Percentiles rank a stretch among this genome's conserved stretches.
Conservation (phyloP, 495 filamentous ascomycete genomes). For the Sphaerosporella brunnea region DNA sequence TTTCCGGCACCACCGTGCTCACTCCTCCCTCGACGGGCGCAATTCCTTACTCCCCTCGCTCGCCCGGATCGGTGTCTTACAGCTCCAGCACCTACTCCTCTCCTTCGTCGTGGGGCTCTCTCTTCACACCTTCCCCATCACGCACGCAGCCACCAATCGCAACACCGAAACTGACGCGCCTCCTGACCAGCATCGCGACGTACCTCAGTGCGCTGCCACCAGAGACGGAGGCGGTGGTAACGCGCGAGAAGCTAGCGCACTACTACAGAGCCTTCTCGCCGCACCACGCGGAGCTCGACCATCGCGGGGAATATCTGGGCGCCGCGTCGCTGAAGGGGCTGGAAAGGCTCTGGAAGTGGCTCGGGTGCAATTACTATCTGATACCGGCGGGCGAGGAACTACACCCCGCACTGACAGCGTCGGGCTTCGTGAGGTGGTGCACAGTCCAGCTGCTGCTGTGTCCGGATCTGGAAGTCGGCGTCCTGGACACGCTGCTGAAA, state of each 20-base stretch:
- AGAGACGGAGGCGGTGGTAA: not conserved
- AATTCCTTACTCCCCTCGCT: too few relatives aligned
- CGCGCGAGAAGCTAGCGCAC: not conserved
- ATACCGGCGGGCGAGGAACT: not conserved
- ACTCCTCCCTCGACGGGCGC: too few relatives aligned
- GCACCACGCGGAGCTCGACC: slow-evolving; percentile 2
- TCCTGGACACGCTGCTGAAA: not conserved
- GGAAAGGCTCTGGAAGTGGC: not conserved
- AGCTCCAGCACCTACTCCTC: not conserved
- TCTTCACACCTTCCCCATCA: not conserved
- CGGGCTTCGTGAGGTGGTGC: not conserved
- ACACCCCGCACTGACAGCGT: not conserved
- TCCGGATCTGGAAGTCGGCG: not conserved
- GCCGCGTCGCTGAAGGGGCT: not conserved
- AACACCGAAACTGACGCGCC: not conserved
- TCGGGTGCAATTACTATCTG: slow-evolving; percentile 1
- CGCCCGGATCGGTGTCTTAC: too few relatives aligned
- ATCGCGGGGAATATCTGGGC: not conserved
- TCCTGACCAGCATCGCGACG: not conserved
- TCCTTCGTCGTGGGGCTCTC: not conserved
- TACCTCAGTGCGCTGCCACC: not conserved
- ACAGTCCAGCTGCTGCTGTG: not conserved
- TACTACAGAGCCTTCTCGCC: not conserved
- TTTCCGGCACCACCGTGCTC: too few relatives aligned
- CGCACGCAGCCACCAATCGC: not conserved